These are phyloP conservation scores for Linderniella brevidens DNA, from an alignment of 257 asterid species.

Conservation along the genomic window DNA sequence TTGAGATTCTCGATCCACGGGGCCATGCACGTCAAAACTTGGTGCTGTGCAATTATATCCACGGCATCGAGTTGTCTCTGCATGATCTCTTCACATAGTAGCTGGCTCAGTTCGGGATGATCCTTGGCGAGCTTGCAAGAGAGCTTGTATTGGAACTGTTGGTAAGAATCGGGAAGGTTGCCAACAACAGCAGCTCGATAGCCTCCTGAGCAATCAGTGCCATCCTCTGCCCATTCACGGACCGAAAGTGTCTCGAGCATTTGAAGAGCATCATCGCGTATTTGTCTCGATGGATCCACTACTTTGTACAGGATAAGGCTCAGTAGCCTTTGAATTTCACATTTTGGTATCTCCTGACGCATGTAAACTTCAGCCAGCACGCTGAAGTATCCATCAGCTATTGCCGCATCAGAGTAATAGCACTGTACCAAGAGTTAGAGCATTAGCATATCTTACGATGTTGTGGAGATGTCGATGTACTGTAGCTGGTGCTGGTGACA, in stretches of 20 bases:
- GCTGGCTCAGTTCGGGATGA: constrained; percentile 96
- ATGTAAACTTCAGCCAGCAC: constrained; percentile 99
- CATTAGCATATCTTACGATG: background rate
- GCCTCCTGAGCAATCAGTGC: constrained; percentile 71
- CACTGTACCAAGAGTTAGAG: constrained; percentile 35
- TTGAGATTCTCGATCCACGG: constrained; percentile 99
- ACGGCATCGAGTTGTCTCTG: constrained; percentile 98
- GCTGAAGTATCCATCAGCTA: constrained; percentile 98
- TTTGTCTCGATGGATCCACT: constrained; percentile 97
- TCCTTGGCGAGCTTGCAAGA: constrained; percentile 99
- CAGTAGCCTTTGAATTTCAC: constrained; percentile 90
- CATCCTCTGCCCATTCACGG: constrained; percentile 99
- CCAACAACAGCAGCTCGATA: constrained; percentile 98
- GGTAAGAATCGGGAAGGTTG: constrained; percentile 97
- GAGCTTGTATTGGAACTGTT: constrained; percentile 95
- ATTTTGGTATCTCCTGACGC: constrained; percentile 97
- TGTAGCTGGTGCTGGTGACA: no score
- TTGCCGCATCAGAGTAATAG: constrained; percentile 92
- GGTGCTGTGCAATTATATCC: constrained; percentile 98
- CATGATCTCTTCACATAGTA: constrained; percentile 97
- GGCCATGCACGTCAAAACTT: constrained; percentile 99
- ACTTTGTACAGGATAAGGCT: constrained; percentile 97
- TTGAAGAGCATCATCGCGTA: constrained; percentile 99
- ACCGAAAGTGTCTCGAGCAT: constrained; percentile 98
- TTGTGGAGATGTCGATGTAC: no score